A percentile compares a stretch with the other conserved stretches of the same genome.
Conservation (phyloP, 805 yeast species). For the Yarrowia divulgata region DNA sequence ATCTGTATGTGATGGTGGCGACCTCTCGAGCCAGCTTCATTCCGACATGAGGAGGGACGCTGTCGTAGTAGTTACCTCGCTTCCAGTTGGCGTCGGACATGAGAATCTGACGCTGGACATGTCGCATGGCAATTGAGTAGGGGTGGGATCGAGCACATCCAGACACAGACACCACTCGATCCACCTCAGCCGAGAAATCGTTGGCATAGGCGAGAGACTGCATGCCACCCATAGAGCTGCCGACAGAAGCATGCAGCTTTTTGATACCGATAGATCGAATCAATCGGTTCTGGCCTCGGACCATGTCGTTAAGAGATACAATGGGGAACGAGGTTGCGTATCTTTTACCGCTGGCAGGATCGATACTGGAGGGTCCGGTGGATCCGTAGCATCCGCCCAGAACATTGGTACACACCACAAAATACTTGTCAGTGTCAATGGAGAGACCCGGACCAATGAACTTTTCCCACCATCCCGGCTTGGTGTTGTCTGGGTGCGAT, state of each 20-base stretch:
- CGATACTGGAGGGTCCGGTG: conserved; percentile 86
- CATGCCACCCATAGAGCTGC: conserved; percentile 99
- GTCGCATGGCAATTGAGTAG: conserved; percentile 90
- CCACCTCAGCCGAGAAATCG: conserved; percentile 80
- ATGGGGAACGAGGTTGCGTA: conserved; percentile 92
- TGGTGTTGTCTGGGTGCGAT: conserved; percentile 71
- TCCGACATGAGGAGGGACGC: conserved; percentile 88
- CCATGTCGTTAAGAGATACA: conserved; percentile 86
- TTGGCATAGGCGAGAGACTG: conserved; percentile 87
- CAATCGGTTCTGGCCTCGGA: conserved; percentile 80
- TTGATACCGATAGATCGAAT: conserved; percentile 66
- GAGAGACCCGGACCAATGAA: conserved; percentile 84
- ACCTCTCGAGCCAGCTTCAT: conserved; percentile 94
- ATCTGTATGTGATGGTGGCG: conserved; percentile 91
- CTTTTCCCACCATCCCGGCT: conserved; percentile 95
- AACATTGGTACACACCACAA: conserved; percentile 88
- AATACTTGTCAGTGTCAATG: conserved; percentile 80
- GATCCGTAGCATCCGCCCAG: conserved; percentile 95
- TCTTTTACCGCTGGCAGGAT: conserved; percentile 68
- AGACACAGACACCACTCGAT: conserved; percentile 76
- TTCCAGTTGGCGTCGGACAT: conserved; percentile 97
- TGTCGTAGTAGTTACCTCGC: conserved; percentile 82
- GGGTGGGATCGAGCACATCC: conserved; percentile 97
- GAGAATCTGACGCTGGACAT: conserved; percentile 88
- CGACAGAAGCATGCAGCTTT: conserved; percentile 79